Percentiles rank a stretch among this genome's conserved stretches.
These are phyloP conservation scores for Fusarium sarcochroum DNA, from an alignment of 2,329 filamentous ascomycete genomes.

Conservation along the genomic window DNA sequence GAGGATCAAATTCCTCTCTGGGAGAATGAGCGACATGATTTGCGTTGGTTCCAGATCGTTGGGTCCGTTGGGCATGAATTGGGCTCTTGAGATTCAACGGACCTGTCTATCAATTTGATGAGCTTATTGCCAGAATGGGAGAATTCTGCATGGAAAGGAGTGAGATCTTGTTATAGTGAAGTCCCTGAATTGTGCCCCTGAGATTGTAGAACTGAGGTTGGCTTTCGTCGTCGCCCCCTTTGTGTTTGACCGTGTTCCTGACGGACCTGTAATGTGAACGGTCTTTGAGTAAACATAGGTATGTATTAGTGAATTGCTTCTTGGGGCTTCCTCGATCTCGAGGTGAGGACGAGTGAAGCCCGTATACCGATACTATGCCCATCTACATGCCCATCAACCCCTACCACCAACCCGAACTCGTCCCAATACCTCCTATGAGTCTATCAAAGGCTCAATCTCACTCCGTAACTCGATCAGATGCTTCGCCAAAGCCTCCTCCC, in stretches of 20 bases:
- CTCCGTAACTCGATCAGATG: constrained; percentile 52
- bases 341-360: constrained; percentile 7
- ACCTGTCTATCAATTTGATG: not conserved
- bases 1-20: constrained; percentile 38
- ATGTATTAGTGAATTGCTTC: constrained; percentile 37
- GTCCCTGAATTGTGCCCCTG: constrained; percentile 20
- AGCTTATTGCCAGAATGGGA: not conserved
- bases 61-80: constrained; percentile 40
- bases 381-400: not conserved
- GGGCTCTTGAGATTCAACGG: not conserved
- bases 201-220: not conserved
- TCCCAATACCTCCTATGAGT: constrained; percentile 34
- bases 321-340: constrained; percentile 7
- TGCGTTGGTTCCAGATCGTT: constrained; percentile 32
- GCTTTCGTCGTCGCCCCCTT: not conserved
- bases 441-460: constrained; percentile 53
- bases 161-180: not conserved
- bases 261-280: not conserved
- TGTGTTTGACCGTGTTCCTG: not conserved
- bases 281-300: constrained; percentile 17
- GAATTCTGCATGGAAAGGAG: not conserved
- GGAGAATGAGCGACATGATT: constrained; percentile 25
- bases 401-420: not conserved
- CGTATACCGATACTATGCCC: constrained; percentile 17
- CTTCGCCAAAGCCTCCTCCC: constrained; percentile 53